These are phyloP conservation scores for Xerocomellus intermedius DNA, from an alignment of 768 basidiomycete genomes.

Conservation along the genomic window DNA sequence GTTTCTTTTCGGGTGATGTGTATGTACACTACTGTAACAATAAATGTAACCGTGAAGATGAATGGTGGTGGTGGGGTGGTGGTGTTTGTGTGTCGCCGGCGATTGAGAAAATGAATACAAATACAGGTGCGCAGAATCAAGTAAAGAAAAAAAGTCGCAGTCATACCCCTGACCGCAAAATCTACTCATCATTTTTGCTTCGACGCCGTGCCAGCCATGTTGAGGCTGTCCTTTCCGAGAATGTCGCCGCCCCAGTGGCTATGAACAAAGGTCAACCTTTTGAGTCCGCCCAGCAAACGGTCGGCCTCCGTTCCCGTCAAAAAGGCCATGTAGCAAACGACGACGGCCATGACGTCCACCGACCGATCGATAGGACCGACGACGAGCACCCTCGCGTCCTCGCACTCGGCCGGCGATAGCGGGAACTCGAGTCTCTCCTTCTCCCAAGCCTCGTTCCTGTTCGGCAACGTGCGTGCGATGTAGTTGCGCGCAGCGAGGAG, in stretches of 20 bases:
- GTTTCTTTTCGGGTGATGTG: too few relatives aligned
- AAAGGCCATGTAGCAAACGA: conserved; percentile 31
- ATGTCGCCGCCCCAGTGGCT: not conserved
- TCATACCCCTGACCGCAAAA: not conserved
- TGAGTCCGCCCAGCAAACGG: not conserved
- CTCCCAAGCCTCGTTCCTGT: not conserved
- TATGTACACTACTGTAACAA: not conserved
- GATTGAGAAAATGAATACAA: not conserved
- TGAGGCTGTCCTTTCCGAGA: not conserved
- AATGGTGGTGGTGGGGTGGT: too few relatives aligned
- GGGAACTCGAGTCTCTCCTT: not conserved
- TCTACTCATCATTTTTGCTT: not conserved
- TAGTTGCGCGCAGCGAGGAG: not conserved
- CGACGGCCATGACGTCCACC: conserved; percentile 30
- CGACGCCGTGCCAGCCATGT: not conserved
- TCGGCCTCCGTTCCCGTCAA: not conserved
- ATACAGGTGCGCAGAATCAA: not conserved
- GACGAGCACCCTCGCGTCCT: conserved; percentile 25
- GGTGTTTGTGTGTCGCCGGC: not conserved
- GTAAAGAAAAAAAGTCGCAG: not conserved
- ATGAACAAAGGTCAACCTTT: not conserved
- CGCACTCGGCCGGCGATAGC: not conserved
- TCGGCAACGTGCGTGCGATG: not conserved
- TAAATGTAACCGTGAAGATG: too few relatives aligned
- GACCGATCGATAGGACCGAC: conserved; percentile 27